Evolutionary conservation across 768 basidiomycete species (phyloP).

Genomic region (Tylopilus felleus): DNA sequence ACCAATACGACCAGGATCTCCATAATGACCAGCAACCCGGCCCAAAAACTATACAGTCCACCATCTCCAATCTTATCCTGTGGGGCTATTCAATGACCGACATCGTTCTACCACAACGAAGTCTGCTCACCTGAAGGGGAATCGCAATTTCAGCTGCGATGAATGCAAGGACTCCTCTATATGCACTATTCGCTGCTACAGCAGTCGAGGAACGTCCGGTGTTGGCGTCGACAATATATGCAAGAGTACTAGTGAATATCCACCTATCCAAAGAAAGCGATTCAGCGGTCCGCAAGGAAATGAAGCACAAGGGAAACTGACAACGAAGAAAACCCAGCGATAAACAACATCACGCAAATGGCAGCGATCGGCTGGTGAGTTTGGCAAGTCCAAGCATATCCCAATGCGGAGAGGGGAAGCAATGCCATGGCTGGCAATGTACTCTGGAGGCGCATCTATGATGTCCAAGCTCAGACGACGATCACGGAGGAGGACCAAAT

Average conservation of each 20-base stretch:
- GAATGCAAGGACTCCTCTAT: conserved; percentile 68
- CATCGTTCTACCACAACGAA: not conserved
- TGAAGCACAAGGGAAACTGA: not conserved
- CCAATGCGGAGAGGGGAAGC: conserved; percentile 56
- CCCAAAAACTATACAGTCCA: conserved; percentile 38
- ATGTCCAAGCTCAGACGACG: not conserved
- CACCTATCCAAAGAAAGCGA: conserved; percentile 31
- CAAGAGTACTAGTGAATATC: conserved; percentile 66
- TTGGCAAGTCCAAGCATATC: conserved; percentile 74
- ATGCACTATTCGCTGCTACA: conserved; percentile 71
- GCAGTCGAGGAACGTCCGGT: conserved; percentile 76
- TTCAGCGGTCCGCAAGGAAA: not conserved
- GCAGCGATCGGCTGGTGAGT: conserved; percentile 62
- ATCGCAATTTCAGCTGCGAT: conserved; percentile 73
- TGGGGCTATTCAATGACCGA: not conserved
- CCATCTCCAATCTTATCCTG: conserved; percentile 29
- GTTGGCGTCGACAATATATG: conserved; percentile 88
- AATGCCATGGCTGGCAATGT: conserved; percentile 51
- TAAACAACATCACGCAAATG: conserved; percentile 69
- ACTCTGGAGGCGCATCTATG: conserved; percentile 69
- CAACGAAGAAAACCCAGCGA: conserved; percentile 61
- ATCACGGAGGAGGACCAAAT: not conserved
- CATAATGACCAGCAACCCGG: conserved; percentile 50
- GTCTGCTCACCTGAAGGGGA: conserved; percentile 50
- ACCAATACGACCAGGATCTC: conserved; percentile 56